Conservation (phyloP, 768 basidiomycete species). For the Chlorophyllum brunneum region DNA sequence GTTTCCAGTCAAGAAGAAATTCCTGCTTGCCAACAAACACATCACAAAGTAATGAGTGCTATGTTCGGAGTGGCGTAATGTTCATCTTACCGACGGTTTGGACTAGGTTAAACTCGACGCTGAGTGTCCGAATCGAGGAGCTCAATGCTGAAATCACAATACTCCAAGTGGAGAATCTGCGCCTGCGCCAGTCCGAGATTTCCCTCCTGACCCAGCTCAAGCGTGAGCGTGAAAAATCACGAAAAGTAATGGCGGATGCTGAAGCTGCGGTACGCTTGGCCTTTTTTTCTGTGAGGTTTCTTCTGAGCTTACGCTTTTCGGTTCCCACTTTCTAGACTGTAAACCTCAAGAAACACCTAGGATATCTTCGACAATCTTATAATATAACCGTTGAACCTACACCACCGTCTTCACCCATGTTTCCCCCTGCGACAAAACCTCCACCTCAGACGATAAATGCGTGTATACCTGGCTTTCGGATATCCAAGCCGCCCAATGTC, state of each 20-base stretch:
- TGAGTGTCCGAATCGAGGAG: conserved; percentile 82
- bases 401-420: conserved; percentile 41
- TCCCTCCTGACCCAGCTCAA: conserved; percentile 72
- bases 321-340: conserved; percentile 36
- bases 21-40: conserved; percentile 86
- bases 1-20: conserved; percentile 84
- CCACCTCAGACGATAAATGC: conserved; percentile 26
- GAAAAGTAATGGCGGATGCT: conserved; percentile 66
- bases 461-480: conserved; percentile 49
- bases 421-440: conserved; percentile 46
- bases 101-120: conserved; percentile 77
- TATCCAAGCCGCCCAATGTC: conserved; percentile 62
- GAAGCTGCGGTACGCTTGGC: conserved; percentile 61
- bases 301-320: conserved; percentile 13
- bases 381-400: conserved; percentile 32
- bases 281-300: background rate
- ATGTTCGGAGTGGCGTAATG: background rate
- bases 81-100: too few relatives aligned
- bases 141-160: conserved; percentile 78
- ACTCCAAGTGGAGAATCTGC: conserved; percentile 81
- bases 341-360: conserved; percentile 62
- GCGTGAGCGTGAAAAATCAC: conserved; percentile 75
- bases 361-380: conserved; percentile 59
- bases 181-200: conserved; percentile 77
- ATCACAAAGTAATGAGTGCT: conserved; percentile 70